These are phyloP conservation scores for Leptodontidium sp. DNA, from an alignment of 2,329 filamentous ascomycete species.

Conservation along the genomic window DNA sequence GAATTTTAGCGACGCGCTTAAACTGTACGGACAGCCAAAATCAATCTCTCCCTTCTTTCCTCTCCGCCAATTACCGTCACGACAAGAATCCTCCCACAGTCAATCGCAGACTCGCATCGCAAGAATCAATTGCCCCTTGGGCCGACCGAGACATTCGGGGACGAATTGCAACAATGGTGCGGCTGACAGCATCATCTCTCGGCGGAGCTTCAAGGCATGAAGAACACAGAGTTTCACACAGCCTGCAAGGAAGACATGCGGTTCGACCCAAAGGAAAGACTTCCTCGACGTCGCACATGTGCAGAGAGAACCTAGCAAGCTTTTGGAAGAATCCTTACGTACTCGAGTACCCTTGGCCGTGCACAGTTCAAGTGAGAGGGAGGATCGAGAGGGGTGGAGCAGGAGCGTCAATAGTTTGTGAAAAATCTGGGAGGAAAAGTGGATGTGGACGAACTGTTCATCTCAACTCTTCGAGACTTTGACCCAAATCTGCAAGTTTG, in stretches of 20 bases:
- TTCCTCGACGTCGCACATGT: constrained; percentile 7
- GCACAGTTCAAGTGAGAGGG: background rate
- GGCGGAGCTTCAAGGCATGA: constrained; percentile 14
- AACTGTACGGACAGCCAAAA: background rate
- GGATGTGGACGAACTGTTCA: constrained; percentile 7
- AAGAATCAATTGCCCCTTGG: background rate
- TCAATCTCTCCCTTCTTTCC: background rate
- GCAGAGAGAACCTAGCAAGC: background rate
- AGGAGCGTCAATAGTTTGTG: background rate
- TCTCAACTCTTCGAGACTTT: background rate
- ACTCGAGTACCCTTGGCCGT: background rate
- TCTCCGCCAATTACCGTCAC: background rate
- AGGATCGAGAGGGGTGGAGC: background rate
- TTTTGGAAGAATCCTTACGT: background rate
- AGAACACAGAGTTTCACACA: constrained; percentile 14
- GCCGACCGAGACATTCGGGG: background rate
- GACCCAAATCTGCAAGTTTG: background rate
- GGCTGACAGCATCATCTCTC: constrained; percentile 13
- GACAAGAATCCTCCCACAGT: background rate
- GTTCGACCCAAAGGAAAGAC: constrained; percentile 5
- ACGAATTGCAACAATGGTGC: constrained; percentile 16
- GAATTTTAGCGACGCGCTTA: background rate
- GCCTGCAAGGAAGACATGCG: constrained; percentile 3
- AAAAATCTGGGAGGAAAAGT: constrained; percentile 1
- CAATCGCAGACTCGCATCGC: constrained; percentile 12